These are phyloP conservation scores for Verticillium dahliae DNA, from an alignment of 2,329 filamentous ascomycete species.

Conservation along the genomic window DNA sequence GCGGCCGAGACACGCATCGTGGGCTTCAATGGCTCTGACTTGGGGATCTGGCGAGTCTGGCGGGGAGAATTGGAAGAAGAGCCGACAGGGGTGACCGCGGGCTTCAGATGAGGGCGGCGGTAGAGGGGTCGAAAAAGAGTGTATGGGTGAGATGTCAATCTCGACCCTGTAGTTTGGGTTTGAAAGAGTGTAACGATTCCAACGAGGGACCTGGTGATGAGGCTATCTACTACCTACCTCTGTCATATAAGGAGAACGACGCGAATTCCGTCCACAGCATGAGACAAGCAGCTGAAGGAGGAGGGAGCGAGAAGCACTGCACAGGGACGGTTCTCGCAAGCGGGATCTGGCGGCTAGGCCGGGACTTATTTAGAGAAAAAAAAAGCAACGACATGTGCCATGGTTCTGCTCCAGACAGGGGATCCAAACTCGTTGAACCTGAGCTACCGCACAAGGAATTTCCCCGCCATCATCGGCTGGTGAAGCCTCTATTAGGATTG, in stretches of 20 bases:
- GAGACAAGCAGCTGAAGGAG: not conserved
- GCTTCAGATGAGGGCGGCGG: not conserved
- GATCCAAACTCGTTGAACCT: not conserved
- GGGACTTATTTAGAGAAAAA: not conserved
- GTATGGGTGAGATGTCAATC: not conserved
- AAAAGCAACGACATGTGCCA: not conserved
- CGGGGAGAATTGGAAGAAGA: not conserved
- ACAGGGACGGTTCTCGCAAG: not conserved
- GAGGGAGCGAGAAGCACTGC: not conserved
- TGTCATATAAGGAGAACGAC: not conserved
- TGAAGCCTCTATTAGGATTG: not conserved
- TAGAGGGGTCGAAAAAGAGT: not conserved
- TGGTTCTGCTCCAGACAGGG: not conserved
- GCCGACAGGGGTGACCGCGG: not conserved
- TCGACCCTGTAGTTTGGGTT: not conserved
- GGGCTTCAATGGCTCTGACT: not conserved
- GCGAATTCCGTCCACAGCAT: not conserved
- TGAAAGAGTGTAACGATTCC: not conserved
- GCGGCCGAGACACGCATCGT: slow-evolving; percentile 9
- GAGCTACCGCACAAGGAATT: not conserved
- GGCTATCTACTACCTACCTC: not conserved
- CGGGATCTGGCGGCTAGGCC: not conserved
- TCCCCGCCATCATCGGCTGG: not conserved
- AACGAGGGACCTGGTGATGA: not conserved
- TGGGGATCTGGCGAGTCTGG: not conserved